phyloP scores from a whole-genome alignment of 2,329 filamentous ascomycete species.

The Aureobasidium leucospermi region DNA sequence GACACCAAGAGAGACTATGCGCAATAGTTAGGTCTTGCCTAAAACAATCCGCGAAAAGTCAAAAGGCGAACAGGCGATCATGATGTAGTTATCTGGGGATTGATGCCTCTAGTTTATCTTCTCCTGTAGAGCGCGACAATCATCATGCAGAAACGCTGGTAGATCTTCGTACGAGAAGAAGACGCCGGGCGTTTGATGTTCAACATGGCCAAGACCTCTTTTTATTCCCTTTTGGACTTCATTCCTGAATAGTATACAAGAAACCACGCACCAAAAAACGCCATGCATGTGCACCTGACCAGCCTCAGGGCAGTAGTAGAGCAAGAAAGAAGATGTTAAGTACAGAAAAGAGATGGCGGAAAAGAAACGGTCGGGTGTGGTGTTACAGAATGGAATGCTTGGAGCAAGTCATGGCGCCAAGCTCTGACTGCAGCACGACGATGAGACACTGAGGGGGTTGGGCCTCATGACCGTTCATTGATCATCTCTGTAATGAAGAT shows the following conservation, averaged over 20 bases:
- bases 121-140: background rate
- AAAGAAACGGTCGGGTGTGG: background rate
- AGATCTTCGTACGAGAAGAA: background rate
- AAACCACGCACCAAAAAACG: background rate
- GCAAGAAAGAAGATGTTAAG: background rate
- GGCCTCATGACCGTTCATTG: background rate
- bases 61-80: background rate
- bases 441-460: background rate
- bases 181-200: background rate
- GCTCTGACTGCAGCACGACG: background rate
- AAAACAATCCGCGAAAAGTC: background rate
- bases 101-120: background rate
- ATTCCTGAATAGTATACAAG: slow-evolving; percentile 1
- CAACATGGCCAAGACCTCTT: background rate
- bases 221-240: background rate
- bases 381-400: background rate
- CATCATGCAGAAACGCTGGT: background rate
- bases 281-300: slow-evolving; percentile 4
- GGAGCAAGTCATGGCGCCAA: slow-evolving; percentile 6
- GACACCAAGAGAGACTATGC: background rate
- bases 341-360: background rate
- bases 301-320: background rate
- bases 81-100: background rate
- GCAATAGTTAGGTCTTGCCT: background rate
- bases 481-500: background rate